Evolutionary conservation across 169 alveolate genomes (phyloP).

Genomic region (Amoebophrya sp.): DNA sequence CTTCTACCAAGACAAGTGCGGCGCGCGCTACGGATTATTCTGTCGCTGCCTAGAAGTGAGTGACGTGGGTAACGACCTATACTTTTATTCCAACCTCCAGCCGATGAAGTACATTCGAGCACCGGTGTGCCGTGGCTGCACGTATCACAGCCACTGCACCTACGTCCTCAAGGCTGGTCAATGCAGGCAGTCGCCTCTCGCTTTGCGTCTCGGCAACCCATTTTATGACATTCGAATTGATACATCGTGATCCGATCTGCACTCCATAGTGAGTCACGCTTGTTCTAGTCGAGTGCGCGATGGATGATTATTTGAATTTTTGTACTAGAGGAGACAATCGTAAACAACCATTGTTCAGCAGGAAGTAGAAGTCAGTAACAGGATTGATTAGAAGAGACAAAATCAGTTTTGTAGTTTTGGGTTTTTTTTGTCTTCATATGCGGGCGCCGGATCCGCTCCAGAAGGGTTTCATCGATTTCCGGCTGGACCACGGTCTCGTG

Average conservation of each 20-base stretch:
- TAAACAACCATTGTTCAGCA: too few species aligned
- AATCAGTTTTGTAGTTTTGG: too few species aligned
- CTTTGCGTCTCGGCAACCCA: slow-evolving; percentile 28
- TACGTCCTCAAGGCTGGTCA: slow-evolving; percentile 14
- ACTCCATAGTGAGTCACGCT: too few species aligned
- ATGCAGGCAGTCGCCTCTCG: not conserved
- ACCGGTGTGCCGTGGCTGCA: slow-evolving; percentile 35
- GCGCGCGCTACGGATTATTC: slow-evolving; percentile 30
- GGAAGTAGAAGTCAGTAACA: too few species aligned
- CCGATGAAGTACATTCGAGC: not conserved
- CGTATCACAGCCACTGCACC: slow-evolving; percentile 13
- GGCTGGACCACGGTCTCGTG: slow-evolving; percentile 18
- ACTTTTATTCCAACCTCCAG: not conserved
- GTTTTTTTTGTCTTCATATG: too few species aligned
- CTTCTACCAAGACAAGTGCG: slow-evolving; percentile 29
- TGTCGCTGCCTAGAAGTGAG: slow-evolving; percentile 30
- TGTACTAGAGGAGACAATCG: too few species aligned
- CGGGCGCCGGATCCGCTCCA: not conserved
- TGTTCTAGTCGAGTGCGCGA: too few species aligned
- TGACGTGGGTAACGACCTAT: slow-evolving; percentile 23
- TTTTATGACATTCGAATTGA: too few species aligned
- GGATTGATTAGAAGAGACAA: too few species aligned
- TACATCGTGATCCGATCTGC: too few species aligned
- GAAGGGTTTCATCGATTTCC: not conserved
- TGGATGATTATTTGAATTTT: too few species aligned